Evolutionary conservation across 148 eudicot genomes (phyloP), one percentile per base, ranked within the genome.

Genomic region (Cornus suecica): DNA sequence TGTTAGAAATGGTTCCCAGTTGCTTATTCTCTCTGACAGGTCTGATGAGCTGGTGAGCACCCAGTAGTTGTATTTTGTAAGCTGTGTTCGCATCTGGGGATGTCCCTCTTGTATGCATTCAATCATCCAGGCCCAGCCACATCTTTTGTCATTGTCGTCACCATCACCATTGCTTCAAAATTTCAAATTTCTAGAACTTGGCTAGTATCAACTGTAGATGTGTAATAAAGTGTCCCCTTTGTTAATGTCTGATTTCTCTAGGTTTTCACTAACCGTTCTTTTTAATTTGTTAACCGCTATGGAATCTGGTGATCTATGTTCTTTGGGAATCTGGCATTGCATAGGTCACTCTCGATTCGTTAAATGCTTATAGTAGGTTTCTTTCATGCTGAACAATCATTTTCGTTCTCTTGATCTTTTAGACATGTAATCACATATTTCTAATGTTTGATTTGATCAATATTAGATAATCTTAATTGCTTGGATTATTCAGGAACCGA

Each of bases 1-100:
- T 80, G 99, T 95, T 74, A 91, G 99, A 91, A 91, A 85, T 87
- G 99, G 99, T 78, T 91, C 89, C 65, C 98, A 95, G 72, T 83
- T 95, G 73, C 97, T 95, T 83, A 83, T 95, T 76, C 89, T 95
- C 58, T 93, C 99, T 75, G 99, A 95, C 85, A 93, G 98, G 79
- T 83, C 92, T 71, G 99, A 95, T 85, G 94, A 93, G 65, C 81
- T 89, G 90, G 99, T 95, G 80, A 81, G 91, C 68, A 69, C 68
- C 68, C 52, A 54, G 28, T 54, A 56, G 14, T 71, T 22, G 34
- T 69, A 30, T 65, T n/a, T 20, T 28, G 28, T 71, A 20, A 62
- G 58, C 25, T 60, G 34, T 15, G 26, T 61, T 74, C 34, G 56
- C 32, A 69, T 52, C 58, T 22, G 62, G 62, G 62, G 8, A 18